Conservation (phyloP, 2,329 filamentous ascomycete genomes). For the Thermoascus crustaceus region DNA sequence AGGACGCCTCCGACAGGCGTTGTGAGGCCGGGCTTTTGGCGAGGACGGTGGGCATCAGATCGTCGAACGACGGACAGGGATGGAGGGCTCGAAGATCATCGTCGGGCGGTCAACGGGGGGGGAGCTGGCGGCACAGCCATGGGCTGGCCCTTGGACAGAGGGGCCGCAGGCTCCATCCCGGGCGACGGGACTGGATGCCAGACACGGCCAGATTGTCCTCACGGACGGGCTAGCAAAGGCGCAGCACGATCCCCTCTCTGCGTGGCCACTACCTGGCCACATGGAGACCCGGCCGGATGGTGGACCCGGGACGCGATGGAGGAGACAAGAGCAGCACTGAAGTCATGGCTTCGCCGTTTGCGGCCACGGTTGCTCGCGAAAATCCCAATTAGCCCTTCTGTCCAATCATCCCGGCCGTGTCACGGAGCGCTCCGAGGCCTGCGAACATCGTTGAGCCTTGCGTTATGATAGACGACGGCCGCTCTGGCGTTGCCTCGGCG, state of each 20-base stretch:
- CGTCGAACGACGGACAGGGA: slow-evolving; percentile 1
- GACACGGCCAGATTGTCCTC: slow-evolving; percentile 1
- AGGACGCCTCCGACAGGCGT: background rate
- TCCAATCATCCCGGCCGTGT: no score
- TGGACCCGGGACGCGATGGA: background rate
- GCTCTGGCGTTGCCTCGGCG: slow-evolving; percentile 1
- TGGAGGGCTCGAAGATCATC: slow-evolving; percentile 2
- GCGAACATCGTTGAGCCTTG: no score
- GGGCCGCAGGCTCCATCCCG: slow-evolving; percentile 1
- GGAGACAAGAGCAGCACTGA: background rate
- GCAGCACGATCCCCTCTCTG: no score
- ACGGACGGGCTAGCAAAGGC: slow-evolving; percentile 1
- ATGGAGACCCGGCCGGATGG: slow-evolving; percentile 1
- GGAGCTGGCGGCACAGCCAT: background rate
- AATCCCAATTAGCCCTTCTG: slow-evolving; percentile 1
- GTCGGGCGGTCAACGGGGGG: background rate
- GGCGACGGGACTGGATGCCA: background rate
- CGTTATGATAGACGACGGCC: background rate
- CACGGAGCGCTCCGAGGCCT: no score
- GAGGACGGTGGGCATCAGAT: slow-evolving; percentile 1
- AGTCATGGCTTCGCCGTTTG: background rate
- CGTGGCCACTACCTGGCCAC: slow-evolving; percentile 1
- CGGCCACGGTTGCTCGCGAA: background rate
- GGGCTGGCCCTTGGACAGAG: background rate
- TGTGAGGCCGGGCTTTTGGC: background rate